Conservation (phyloP, 768 basidiomycete genomes). For the Termitomyces sp. region DNA sequence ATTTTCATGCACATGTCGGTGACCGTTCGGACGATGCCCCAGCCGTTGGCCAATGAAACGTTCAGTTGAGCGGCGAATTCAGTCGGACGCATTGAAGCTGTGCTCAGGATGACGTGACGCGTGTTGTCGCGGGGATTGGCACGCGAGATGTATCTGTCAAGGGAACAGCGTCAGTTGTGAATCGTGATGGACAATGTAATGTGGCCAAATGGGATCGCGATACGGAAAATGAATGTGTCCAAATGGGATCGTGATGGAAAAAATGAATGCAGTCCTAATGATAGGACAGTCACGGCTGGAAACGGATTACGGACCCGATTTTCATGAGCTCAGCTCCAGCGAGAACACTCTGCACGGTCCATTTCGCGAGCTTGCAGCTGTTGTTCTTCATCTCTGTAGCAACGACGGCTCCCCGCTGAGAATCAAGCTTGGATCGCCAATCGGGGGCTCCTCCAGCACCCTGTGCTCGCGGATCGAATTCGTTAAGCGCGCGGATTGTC, state of each 20-base stretch:
- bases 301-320: slow-evolving; percentile 82
- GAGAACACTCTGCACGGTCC: slow-evolving; percentile 92
- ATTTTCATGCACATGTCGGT: slow-evolving; percentile 94
- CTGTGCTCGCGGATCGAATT: slow-evolving; percentile 87
- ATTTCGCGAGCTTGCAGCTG: slow-evolving; percentile 94
- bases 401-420: slow-evolving; percentile 94
- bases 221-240: too few relatives aligned
- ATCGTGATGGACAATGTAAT: too few relatives aligned
- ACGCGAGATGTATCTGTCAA: slow-evolving; percentile 84
- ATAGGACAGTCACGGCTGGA: too few relatives aligned
- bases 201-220: too few relatives aligned
- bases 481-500: slow-evolving; percentile 93
- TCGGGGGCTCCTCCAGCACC: slow-evolving; percentile 97
- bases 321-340: slow-evolving; percentile 97
- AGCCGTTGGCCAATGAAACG: slow-evolving; percentile 91
- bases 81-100: slow-evolving; percentile 88
- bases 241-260: too few relatives aligned
- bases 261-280: too few relatives aligned
- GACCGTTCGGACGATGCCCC: slow-evolving; percentile 96
- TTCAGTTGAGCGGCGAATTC: slow-evolving; percentile 96
- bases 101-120: slow-evolving; percentile 92
- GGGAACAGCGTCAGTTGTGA: too few relatives aligned
- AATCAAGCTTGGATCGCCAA: slow-evolving; percentile 96
- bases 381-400: slow-evolving; percentile 99
- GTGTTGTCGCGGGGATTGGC: slow-evolving; percentile 91